phyloP scores from a whole-genome alignment of 2,329 filamentous ascomycete genomes.

The Akanthomyces uredinophilus region DNA sequence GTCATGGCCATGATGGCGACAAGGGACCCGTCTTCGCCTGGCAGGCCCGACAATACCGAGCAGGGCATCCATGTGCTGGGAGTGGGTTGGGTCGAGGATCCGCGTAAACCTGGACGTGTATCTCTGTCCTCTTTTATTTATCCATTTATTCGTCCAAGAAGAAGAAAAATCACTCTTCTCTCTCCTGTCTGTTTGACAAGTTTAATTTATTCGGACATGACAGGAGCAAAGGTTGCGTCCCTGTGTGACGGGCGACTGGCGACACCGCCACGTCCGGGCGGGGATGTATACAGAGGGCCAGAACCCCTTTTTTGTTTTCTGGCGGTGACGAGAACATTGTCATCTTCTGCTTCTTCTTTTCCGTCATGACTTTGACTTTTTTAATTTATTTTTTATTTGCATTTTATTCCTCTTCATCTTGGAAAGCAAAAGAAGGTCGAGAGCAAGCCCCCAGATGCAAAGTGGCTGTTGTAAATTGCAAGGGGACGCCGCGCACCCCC shows the following conservation, averaged over 20 bases:
- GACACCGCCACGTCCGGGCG: too few relatives aligned
- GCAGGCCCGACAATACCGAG: not conserved
- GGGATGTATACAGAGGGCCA: too few relatives aligned
- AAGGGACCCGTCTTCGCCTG: not conserved
- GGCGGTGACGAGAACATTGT: not conserved
- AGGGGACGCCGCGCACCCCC: too few relatives aligned
- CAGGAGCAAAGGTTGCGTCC: not conserved
- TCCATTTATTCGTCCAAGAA: too few relatives aligned
- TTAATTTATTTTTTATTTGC: not conserved
- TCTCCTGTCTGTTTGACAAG: too few relatives aligned
- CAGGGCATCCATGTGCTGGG: not conserved
- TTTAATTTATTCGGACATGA: not conserved
- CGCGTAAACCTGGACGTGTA: not conserved
- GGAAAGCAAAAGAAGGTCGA: too few relatives aligned
- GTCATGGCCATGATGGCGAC: not conserved
- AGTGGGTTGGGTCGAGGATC: not conserved
- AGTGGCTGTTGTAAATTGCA: too few relatives aligned
- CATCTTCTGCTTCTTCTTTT: not conserved
- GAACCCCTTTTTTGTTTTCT: too few relatives aligned
- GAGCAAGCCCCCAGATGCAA: too few relatives aligned
- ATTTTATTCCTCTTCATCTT: not conserved
- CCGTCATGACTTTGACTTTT: too few relatives aligned
- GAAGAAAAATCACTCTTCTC: too few relatives aligned
- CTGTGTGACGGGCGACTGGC: too few relatives aligned
- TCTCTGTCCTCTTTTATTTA: not conserved